Conservation (phyloP, 1,139 yeast species). For the Kodamaea ohmeri region DNA sequence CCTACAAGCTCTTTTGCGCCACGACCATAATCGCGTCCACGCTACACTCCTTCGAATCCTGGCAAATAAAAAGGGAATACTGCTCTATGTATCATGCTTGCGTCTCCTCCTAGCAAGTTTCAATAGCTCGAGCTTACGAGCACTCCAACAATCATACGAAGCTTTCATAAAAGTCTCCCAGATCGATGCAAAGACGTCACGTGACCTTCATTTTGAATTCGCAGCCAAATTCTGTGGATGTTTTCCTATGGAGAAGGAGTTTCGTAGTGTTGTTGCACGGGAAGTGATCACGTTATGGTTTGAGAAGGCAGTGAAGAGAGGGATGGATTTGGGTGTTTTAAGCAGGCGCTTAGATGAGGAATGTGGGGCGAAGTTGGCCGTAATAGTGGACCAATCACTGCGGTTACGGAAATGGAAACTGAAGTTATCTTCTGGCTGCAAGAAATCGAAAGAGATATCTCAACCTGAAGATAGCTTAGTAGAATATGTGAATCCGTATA, state of each 20-base stretch:
- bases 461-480: neutral
- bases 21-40: conserved; percentile 1
- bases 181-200: neutral
- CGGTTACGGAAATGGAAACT: neutral
- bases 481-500: neutral
- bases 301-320: conserved; percentile 3
- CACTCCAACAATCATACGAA: neutral
- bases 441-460: neutral
- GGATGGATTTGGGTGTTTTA: conserved; percentile 2
- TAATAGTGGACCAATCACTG: neutral
- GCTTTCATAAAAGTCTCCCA: conserved; percentile 1
- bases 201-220: neutral
- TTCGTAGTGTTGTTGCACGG: conserved; percentile 9
- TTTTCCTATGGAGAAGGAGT: conserved; percentile 6
- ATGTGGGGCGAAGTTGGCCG: neutral
- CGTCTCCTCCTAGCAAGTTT: conserved; percentile 1
- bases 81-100: conserved; percentile 1
- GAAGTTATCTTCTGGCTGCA: neutral
- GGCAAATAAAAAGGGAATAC: neutral
- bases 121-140: neutral
- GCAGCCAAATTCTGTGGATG: conserved; percentile 3
- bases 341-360: neutral
- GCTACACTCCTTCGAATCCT: conserved; percentile 1
- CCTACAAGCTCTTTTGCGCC: conserved; percentile 4
- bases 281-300: neutral